phyloP scores from a whole-genome alignment of 345 rosid species.

The Gossypium sturtianum region DNA sequence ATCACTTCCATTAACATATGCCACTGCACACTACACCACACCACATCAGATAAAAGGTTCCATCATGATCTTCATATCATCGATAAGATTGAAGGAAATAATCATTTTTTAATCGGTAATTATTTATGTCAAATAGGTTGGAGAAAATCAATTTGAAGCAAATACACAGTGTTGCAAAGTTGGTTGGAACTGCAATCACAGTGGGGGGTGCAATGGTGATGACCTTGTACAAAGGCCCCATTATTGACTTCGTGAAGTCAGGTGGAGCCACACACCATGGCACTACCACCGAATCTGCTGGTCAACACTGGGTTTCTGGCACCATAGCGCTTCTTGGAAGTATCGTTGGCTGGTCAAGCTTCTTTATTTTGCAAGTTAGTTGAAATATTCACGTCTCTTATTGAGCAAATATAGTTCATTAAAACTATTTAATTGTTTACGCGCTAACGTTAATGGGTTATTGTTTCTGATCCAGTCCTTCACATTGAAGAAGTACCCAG shows the following conservation, averaged over 20 bases:
- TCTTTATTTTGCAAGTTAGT: conserved; percentile 73
- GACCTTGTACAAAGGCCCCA: conserved; percentile 90
- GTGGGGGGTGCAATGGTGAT: conserved; percentile 86
- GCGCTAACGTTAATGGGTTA: not conserved
- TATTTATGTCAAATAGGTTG: conserved; percentile 35
- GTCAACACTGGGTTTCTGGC: conserved; percentile 63
- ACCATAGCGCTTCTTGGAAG: conserved; percentile 62
- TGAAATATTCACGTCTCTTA: not conserved
- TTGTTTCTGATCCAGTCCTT: conserved; percentile 40
- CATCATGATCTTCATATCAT: not conserved
- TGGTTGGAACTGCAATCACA: conserved; percentile 66
- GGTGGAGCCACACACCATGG: conserved; percentile 33
- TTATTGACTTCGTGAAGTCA: conserved; percentile 38
- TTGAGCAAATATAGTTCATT: not conserved
- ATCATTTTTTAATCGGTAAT: not conserved
- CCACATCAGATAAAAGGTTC: not conserved
- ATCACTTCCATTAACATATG: not conserved
- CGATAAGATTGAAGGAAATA: not conserved
- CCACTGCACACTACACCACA: not conserved
- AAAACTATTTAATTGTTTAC: not conserved
- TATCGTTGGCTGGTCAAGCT: conserved; percentile 68
- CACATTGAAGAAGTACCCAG: conserved; percentile 78
- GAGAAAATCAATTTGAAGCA: conserved; percentile 61
- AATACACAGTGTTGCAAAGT: conserved; percentile 62
- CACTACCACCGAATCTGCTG: conserved; percentile 27